Conservation (phyloP, 2,329 filamentous ascomycete genomes). For the Dothidotthia symphoricarpi region DNA sequence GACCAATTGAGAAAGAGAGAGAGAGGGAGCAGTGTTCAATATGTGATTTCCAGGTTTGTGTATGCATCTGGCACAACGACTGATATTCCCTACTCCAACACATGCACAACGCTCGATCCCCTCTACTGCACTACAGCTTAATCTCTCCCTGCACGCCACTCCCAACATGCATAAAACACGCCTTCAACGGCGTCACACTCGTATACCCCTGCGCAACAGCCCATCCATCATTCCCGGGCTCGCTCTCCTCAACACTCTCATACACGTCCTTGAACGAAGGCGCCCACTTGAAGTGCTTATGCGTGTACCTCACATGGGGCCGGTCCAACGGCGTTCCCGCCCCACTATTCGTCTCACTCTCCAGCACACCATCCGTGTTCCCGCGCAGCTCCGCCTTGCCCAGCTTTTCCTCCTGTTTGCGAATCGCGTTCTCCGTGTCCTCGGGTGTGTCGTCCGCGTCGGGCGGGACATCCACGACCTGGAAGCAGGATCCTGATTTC, state of each 20-base stretch:
- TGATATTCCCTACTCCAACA: too few relatives aligned
- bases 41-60: too few relatives aligned
- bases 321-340: constrained; percentile 28
- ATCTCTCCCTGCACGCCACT: constrained; percentile 34
- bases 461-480: constrained; percentile 68
- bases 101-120: too few relatives aligned
- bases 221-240: constrained; percentile 89
- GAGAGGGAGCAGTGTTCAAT: too few relatives aligned
- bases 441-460: constrained; percentile 60
- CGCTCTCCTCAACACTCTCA: constrained; percentile 75
- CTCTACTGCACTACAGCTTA: constrained; percentile 22
- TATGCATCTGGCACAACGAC: too few relatives aligned
- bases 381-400: constrained; percentile 43
- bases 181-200: constrained; percentile 85
- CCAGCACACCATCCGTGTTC: constrained; percentile 19
- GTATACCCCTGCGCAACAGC: constrained; percentile 83
- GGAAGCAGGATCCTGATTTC: constrained; percentile 80
- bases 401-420: constrained; percentile 59
- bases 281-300: constrained; percentile 94
- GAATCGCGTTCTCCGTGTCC: constrained; percentile 70
- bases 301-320: constrained; percentile 56
- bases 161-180: constrained; percentile 77
- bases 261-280: constrained; percentile 85
- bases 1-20: too few relatives aligned
- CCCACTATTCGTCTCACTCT: constrained; percentile 27